A percentile compares a stretch with the other conserved stretches of the same genome.
Conservation (phyloP, 495 filamentous ascomycete species). For the Penicillium ochrochloron region DNA sequence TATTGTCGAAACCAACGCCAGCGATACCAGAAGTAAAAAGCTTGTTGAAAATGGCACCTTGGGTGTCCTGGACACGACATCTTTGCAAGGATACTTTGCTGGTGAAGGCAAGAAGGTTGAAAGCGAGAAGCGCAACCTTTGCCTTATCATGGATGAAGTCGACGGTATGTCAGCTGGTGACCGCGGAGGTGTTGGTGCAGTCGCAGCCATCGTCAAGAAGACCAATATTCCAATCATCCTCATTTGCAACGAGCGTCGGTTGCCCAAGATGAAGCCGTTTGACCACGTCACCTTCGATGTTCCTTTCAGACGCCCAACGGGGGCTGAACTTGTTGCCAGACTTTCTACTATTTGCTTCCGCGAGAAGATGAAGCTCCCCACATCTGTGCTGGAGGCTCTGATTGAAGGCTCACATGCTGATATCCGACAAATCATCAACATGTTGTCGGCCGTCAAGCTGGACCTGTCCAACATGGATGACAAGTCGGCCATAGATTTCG, state of each 20-base stretch:
- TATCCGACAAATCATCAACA: conserved; percentile 98
- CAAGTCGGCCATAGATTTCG: conserved; percentile 74
- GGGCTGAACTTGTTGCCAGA: conserved; percentile 81
- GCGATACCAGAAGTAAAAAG: conserved; percentile 97
- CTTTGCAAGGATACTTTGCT: conserved; percentile 90
- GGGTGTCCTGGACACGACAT: conserved; percentile 92
- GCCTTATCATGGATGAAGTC: conserved; percentile 98
- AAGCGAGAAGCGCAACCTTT: conserved; percentile 81
- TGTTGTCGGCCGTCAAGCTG: conserved; percentile 91
- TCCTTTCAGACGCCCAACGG: conserved; percentile 85
- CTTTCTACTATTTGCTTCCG: conserved; percentile 94
- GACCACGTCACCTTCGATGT: conserved; percentile 82
- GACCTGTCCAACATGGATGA: conserved; percentile 81
- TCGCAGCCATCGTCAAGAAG: conserved; percentile 93
- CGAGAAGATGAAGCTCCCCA: conserved; percentile 84
- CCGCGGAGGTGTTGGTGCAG: conserved; percentile 90
- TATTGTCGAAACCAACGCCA: conserved; percentile 92
- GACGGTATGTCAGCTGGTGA: conserved; percentile 99
- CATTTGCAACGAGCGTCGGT: conserved; percentile 92
- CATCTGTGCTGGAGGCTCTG: conserved; percentile 86
- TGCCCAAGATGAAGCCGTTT: conserved; percentile 98
- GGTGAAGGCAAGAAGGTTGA: conserved; percentile 81
- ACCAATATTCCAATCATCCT: conserved; percentile 93
- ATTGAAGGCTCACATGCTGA: conserved; percentile 95
- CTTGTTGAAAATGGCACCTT: conserved; percentile 84